Conservation (phyloP, 495 filamentous ascomycete genomes). For the Glarea lozoyensis region DNA sequence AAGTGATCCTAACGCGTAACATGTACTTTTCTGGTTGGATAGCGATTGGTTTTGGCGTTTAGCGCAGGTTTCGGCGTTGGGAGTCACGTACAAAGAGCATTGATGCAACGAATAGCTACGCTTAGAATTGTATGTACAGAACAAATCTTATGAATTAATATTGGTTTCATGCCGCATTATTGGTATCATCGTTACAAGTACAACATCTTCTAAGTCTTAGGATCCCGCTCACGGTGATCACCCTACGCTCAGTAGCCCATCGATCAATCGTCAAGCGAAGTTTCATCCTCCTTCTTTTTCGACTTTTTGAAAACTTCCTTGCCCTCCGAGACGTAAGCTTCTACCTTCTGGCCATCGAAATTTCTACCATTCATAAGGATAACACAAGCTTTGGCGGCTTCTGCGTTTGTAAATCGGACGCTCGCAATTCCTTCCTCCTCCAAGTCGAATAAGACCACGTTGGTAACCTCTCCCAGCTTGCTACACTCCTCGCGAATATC, state of each 20-base stretch:
- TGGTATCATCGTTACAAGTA: no score
- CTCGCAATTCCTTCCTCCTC: slow-evolving; percentile 83
- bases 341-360: slow-evolving; percentile 55
- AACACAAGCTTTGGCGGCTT: slow-evolving; percentile 67
- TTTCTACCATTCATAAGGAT: slow-evolving; percentile 69
- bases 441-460: slow-evolving; percentile 80
- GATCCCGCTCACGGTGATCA: no score
- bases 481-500: slow-evolving; percentile 86
- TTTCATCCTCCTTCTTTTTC: slow-evolving; percentile 35
- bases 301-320: slow-evolving; percentile 70
- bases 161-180: no score
- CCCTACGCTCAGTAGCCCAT: no score
- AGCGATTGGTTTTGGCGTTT: slow-evolving; percentile 4
- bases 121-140: no score
- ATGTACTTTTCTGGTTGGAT: neutral
- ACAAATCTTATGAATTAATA: no score
- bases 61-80: no score
- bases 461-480: slow-evolving; percentile 82
- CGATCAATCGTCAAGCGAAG: slow-evolving; percentile 5
- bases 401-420: slow-evolving; percentile 62
- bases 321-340: slow-evolving; percentile 68
- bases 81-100: no score
- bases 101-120: no score
- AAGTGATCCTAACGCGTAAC: slow-evolving; percentile 16
- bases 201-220: no score